phyloP scores from a whole-genome alignment of 192 early-diverging fungal species.

The Lobosporangium transversale region DNA sequence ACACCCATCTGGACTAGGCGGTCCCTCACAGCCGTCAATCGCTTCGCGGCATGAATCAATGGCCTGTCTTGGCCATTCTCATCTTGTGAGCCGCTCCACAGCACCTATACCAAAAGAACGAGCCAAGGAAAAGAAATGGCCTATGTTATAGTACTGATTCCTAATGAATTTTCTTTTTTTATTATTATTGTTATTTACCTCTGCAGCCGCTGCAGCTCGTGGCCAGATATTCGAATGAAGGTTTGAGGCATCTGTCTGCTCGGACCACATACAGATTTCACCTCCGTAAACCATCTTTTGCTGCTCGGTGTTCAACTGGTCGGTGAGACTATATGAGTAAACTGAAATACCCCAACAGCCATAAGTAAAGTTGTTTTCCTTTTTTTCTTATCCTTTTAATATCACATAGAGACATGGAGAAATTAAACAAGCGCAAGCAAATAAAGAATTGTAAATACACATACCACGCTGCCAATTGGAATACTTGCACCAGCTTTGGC shows the following conservation, averaged over 20 bases:
- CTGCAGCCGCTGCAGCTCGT: constrained; percentile 75
- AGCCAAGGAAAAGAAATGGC: not conserved
- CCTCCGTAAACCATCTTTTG: constrained; percentile 55
- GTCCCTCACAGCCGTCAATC: constrained; percentile 76
- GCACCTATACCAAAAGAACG: constrained; percentile 20
- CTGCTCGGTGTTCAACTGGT: constrained; percentile 17
- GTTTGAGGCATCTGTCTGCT: constrained; percentile 70
- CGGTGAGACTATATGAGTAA: constrained; percentile 37
- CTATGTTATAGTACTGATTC: not conserved
- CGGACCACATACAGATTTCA: constrained; percentile 79
- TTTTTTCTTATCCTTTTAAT: no score
- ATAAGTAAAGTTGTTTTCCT: no score
- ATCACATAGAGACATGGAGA: no score
- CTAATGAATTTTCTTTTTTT: not conserved
- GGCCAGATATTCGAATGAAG: constrained; percentile 79
- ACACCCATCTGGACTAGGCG: constrained; percentile 74
- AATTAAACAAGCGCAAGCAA: no score
- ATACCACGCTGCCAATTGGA: constrained; percentile 45
- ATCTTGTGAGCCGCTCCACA: constrained; percentile 70
- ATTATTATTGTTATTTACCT: constrained; percentile 37
- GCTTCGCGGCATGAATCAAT: constrained; percentile 67
- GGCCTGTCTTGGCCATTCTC: constrained; percentile 60
- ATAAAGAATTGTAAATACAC: no score
- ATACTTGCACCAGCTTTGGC: constrained; percentile 45
- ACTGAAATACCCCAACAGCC: no score